Evolutionary conservation across 805 yeast species (phyloP), one percentile per base, ranked within the genome.

Genomic region (Metschnikowia similis): DNA sequence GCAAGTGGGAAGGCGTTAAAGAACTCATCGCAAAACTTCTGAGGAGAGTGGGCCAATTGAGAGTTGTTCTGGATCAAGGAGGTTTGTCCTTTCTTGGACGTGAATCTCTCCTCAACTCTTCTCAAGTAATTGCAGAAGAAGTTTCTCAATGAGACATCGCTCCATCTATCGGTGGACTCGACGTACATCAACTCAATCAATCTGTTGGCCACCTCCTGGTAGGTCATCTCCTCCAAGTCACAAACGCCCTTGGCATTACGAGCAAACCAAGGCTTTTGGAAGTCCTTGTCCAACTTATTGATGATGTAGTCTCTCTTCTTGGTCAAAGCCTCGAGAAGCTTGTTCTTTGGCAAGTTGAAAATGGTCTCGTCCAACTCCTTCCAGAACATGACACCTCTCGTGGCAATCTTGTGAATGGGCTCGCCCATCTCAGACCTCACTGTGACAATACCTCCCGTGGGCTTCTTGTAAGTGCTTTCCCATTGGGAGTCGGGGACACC

Each of bases 361-460:
- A 94, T 82, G 42, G 96, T 89, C 59, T 89, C 92, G 71, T 94
- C 99, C 75, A 94, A 77, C 74, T 94, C 98, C 69, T 89, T 88
- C 99, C 99, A 94, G 68, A 94, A 83, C 71, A 88, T 67, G 53
- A 94, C 98, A 79, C 97, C 97, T 69, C 99, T 85, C 51, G 99
- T 94, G 30, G 99, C 98, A 59, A 94, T 81, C 77, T 94, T 94
- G 74, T 94, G 99, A 66, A 94, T 94, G 65, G 99, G 99, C 77
- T 94, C 99, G 67, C 99, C 99, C 99, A 94, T 94, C 77, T 94
- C 99, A 14, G 98, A 92, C 67, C 88, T 80, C 54, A 94, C 99
- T 49, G 99, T 92, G 60, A 94, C 77, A 58, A 94, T 83, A 72
- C 99, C 99, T 76, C 99, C 99, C 53, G 97, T 84, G 64, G 97